Base-by-base conservation (phyloP, 192 early-diverging fungal genomes). In the Coemansia sp. region DNA sequence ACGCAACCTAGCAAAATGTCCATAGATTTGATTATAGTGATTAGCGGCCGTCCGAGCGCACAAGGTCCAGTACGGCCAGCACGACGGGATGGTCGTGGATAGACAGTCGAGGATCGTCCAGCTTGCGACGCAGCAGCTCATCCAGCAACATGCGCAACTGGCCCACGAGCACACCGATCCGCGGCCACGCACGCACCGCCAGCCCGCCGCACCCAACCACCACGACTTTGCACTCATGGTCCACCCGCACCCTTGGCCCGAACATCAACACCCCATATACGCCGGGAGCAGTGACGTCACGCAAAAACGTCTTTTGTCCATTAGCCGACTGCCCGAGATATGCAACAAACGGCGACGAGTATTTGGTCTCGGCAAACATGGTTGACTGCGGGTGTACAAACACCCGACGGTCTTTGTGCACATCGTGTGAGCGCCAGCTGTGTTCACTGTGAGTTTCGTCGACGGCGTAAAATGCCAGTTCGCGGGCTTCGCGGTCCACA, bases 371-470 rank as follows among this genome's bases (percentile, higher is more conserved):
- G 11, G 70, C 69, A 66, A 92, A 92, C 51, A 91, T 54, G 24
- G 85, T 82, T 15, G 92, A 94, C n/a, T 88, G 83, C 12, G 94
- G 94, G 57, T 96, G 94, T 9, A 96, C 52, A 62, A 93, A 94
- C 6, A 93, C 88, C 4, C 91, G 85, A 0, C 86, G 84, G 27
- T 86, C 83, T 1, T 63, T 65, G 23, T 83, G 65, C 56, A 67
- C 45, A 38, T 85, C 60, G 37, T 73, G 60, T 7, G 27, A 22
- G 59, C 62, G 47, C 69, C 73, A 63, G 1, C 5, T 27, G 19
- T 41, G 17, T 21, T 29, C 45, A 17, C 2, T 24, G 7, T 32
- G 4, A 4, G 43, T 76, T 32, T 32, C 29, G 22, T 87, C 84
- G 57, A 83, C 84, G 0, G 82, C 84, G 64, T 85, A 93, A 59